These are phyloP conservation scores for Candida pseudofarinosa DNA, from an alignment of 805 yeast genomes.

Conservation along the genomic window DNA sequence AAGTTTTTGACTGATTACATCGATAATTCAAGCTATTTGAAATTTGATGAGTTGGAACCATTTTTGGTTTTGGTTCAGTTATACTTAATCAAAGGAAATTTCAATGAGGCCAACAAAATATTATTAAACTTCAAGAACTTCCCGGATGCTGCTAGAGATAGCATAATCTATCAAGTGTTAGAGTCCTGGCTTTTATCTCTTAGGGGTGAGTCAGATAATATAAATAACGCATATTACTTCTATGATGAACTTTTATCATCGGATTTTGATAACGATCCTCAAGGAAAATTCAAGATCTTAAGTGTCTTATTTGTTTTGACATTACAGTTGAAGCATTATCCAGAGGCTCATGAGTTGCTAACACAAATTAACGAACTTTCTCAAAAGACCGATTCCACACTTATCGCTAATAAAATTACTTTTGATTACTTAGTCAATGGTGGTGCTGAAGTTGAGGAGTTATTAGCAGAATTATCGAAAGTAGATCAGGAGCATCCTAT, in stretches of 20 bases:
- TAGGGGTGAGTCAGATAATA: slow-evolving; percentile 39
- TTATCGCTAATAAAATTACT: slow-evolving; percentile 63
- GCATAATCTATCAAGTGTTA: slow-evolving; percentile 69
- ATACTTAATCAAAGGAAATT: slow-evolving; percentile 34
- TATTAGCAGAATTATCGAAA: slow-evolving; percentile 43
- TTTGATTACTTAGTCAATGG: slow-evolving; percentile 45
- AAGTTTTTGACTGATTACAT: slow-evolving; percentile 25
- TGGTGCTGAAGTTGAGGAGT: slow-evolving; percentile 42
- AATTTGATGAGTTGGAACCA: slow-evolving; percentile 36
- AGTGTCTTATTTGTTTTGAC: slow-evolving; percentile 68
- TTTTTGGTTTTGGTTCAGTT: slow-evolving; percentile 38
- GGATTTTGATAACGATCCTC: slow-evolving; percentile 35
- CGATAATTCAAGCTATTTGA: slow-evolving; percentile 16
- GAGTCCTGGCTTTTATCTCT: slow-evolving; percentile 60
- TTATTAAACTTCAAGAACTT: slow-evolving; percentile 28
- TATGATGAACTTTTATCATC: slow-evolving; percentile 74
- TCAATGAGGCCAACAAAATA: slow-evolving; percentile 28
- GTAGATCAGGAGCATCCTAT: slow-evolving; percentile 56
- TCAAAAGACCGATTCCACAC: slow-evolving; percentile 35
- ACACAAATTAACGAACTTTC: slow-evolving; percentile 43
- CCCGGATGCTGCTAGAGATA: slow-evolving; percentile 48
- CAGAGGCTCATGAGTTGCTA: slow-evolving; percentile 71
- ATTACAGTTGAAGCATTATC: slow-evolving; percentile 71
- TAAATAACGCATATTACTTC: slow-evolving; percentile 48
- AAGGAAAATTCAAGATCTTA: slow-evolving; percentile 37